Conservation (phyloP, 2,329 filamentous ascomycete genomes). For the Metarhizium anisopliae region DNA sequence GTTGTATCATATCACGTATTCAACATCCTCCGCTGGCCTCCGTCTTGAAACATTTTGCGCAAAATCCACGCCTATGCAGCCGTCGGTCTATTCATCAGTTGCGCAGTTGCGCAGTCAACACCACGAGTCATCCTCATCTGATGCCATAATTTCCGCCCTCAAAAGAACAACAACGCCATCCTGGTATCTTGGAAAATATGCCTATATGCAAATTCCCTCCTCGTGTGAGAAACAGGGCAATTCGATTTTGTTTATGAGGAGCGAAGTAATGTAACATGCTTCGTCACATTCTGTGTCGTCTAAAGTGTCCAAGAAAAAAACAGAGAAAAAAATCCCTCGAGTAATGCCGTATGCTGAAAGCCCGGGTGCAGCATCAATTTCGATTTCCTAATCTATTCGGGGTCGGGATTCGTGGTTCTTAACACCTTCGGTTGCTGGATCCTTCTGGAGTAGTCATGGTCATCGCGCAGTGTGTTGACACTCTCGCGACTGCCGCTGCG, state of each 20-base stretch:
- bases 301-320: slow-evolving; percentile 14
- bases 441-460: slow-evolving; percentile 55
- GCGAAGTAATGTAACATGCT: slow-evolving; percentile 21
- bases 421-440: slow-evolving; percentile 49
- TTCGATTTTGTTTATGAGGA: slow-evolving; percentile 7
- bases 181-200: slow-evolving; percentile 27
- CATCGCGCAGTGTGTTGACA: slow-evolving; percentile 53
- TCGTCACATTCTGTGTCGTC: slow-evolving; percentile 19
- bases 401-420: slow-evolving; percentile 55
- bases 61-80: slow-evolving; percentile 11
- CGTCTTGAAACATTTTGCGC: background rate
- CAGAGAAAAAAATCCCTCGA: slow-evolving; percentile 3
- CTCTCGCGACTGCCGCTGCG: slow-evolving; percentile 54
- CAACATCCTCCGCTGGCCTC: background rate
- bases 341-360: background rate
- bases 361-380: background rate
- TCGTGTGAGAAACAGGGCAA: background rate
- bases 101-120: too few species aligned
- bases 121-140: background rate
- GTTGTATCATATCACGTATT: background rate
- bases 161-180: slow-evolving; percentile 27
- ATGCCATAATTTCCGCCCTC: slow-evolving; percentile 1
- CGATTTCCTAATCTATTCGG: slow-evolving; percentile 12
- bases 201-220: slow-evolving; percentile 4
- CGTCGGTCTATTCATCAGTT: background rate